Percentiles rank a stretch among this genome's conserved stretches.
These are phyloP conservation scores for Metschnikowia aberdeeniae DNA, from an alignment of 805 yeast genomes.

Conservation along the genomic window DNA sequence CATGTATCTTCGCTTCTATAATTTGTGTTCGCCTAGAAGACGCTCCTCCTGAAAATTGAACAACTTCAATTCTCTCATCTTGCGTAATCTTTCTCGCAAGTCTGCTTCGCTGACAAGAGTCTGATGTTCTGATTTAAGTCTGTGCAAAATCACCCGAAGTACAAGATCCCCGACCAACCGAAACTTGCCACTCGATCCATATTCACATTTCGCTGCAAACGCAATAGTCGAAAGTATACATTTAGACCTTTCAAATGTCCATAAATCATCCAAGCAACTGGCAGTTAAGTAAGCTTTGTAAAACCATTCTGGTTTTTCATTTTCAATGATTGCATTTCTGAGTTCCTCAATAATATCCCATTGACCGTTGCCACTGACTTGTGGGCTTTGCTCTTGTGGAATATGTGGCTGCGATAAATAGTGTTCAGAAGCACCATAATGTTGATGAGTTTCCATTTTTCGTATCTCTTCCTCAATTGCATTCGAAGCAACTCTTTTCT, in stretches of 20 bases:
- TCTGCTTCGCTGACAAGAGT: slow-evolving; percentile 5
- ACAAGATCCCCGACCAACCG: slow-evolving; percentile 10
- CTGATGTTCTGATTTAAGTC: slow-evolving; percentile 10
- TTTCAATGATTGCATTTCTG: not conserved
- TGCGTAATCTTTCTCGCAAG: slow-evolving; percentile 15
- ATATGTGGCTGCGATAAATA: not conserved
- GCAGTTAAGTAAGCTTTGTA: slow-evolving; percentile 11
- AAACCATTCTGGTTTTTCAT: slow-evolving; percentile 10
- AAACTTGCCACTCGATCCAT: slow-evolving; percentile 5
- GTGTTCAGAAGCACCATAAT: not conserved
- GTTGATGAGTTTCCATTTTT: not conserved
- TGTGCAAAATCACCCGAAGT: slow-evolving; percentile 7
- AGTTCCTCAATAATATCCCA: not conserved
- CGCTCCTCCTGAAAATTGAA: slow-evolving; percentile 13
- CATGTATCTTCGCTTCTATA: not conserved
- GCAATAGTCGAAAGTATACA: slow-evolving; percentile 18
- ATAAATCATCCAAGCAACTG: slow-evolving; percentile 10
- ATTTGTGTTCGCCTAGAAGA: slow-evolving; percentile 7
- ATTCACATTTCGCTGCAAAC: slow-evolving; percentile 9
- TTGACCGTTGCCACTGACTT: not conserved
- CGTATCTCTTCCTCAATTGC: not conserved
- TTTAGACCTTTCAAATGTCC: slow-evolving; percentile 19
- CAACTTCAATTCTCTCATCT: slow-evolving; percentile 20
- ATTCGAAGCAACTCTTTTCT: not conserved
- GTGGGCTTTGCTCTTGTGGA: not conserved